phyloP scores from a whole-genome alignment of 805 yeast species.

The Kuraishia capsulata region DNA sequence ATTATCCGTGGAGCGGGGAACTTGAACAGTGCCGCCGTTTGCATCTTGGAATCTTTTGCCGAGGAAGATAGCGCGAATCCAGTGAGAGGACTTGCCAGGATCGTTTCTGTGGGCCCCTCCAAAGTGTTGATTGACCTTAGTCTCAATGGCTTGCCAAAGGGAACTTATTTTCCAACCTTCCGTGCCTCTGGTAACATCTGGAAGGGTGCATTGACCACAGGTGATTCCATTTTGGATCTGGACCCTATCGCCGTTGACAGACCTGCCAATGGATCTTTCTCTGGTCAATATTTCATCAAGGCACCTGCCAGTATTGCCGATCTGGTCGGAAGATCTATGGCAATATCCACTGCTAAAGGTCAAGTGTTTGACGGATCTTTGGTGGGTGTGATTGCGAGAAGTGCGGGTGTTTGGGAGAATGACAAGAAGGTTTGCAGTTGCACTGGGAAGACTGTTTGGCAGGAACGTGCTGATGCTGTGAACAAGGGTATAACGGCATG shows the following conservation, averaged over 20 bases:
- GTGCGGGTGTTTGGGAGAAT: conserved; percentile 97
- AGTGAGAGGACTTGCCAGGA: conserved; percentile 81
- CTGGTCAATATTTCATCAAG: conserved; percentile 37
- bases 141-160: conserved; percentile 57
- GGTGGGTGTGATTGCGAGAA: conserved; percentile 88
- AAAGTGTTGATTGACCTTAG: conserved; percentile 69
- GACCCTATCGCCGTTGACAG: conserved; percentile 27
- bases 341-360: conserved; percentile 32
- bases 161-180: conserved; percentile 61
- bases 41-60: conserved; percentile 71
- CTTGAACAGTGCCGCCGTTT: conserved; percentile 84
- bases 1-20: conserved; percentile 87
- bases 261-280: conserved; percentile 22
- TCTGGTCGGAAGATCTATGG: conserved; percentile 62
- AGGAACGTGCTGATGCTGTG: conserved; percentile 77
- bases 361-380: conserved; percentile 35
- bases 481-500: conserved; percentile 37
- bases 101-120: conserved; percentile 52
- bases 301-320: conserved; percentile 42
- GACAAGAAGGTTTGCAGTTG: conserved; percentile 90
- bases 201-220: conserved; percentile 61
- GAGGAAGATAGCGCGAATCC: conserved; percentile 37
- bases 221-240: conserved; percentile 36
- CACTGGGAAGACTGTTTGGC: conserved; percentile 94
- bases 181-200: conserved; percentile 71